Conservation (phyloP, 805 yeast species). For the Zygosaccharomyces pseudorouxii region DNA sequence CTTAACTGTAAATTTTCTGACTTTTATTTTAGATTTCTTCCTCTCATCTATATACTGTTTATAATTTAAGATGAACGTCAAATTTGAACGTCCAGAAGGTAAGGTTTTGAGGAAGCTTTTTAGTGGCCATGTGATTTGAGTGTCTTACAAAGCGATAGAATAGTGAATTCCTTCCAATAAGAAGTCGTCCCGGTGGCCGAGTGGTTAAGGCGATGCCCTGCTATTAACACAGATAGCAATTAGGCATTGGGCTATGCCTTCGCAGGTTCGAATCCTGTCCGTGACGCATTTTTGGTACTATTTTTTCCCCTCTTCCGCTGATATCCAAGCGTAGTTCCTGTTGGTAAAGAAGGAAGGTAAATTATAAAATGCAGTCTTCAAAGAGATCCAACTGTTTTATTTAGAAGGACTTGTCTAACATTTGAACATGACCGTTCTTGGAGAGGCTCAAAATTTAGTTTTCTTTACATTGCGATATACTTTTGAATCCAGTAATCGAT, state of each 20-base stretch:
- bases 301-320: slow-evolving; percentile 31
- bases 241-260: slow-evolving; percentile 86
- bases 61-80: not conserved
- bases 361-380: too few relatives aligned
- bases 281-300: slow-evolving; percentile 80
- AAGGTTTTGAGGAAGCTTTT: too few relatives aligned
- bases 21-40: not conserved
- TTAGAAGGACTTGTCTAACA: too few relatives aligned
- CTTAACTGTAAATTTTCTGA: not conserved
- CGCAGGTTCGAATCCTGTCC: slow-evolving; percentile 99
- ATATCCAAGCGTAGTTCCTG: not conserved
- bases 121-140: too few relatives aligned
- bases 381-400: too few relatives aligned
- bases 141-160: too few relatives aligned
- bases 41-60: slow-evolving; percentile 1
- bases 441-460: too few relatives aligned
- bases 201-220: slow-evolving; percentile 94
- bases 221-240: slow-evolving; percentile 49
- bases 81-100: not conserved
- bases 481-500: not conserved
- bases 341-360: too few relatives aligned
- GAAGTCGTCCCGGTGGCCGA: slow-evolving; percentile 69
- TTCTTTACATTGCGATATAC: not conserved
- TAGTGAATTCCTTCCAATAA: too few relatives aligned
- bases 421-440: too few relatives aligned